Evolutionary conservation across 1,284 basidiomycete species (phyloP).

Genomic region (Rhizoctonia solani): DNA sequence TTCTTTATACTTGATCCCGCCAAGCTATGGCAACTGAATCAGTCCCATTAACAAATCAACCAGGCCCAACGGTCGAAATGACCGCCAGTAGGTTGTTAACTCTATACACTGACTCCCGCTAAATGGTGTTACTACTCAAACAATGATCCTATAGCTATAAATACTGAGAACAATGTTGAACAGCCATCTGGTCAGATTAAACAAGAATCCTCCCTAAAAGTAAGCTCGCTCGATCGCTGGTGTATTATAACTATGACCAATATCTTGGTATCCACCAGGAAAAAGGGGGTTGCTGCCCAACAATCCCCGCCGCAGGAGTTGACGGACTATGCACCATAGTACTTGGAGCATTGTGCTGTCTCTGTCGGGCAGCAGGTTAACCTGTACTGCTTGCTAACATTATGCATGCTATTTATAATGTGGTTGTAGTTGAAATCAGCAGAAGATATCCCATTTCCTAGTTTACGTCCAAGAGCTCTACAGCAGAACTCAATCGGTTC

Average conservation of each 20-base stretch:
- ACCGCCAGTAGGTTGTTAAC: background rate
- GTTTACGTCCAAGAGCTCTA: too few relatives aligned
- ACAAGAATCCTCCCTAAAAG: too few relatives aligned
- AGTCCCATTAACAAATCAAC: background rate
- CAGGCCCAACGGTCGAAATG: slow-evolving; percentile 10
- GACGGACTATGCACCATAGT: slow-evolving; percentile 17
- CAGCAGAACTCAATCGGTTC: too few relatives aligned
- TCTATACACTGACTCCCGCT: too few relatives aligned
- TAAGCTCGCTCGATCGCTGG: too few relatives aligned
- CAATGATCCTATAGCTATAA: background rate
- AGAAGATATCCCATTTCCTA: too few relatives aligned
- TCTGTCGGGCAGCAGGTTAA: background rate
- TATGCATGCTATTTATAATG: too few relatives aligned
- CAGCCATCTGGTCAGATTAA: background rate
- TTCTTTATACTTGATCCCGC: background rate
- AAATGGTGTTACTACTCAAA: too few relatives aligned
- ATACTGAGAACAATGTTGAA: background rate
- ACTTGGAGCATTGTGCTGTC: background rate
- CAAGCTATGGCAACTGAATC: background rate
- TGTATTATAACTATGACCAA: too few relatives aligned
- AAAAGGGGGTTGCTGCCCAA: background rate
- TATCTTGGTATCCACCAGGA: background rate
- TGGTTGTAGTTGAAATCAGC: too few relatives aligned
- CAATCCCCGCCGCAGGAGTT: background rate
- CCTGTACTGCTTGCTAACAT: background rate